phyloP scores from a whole-genome alignment of 352 stramenopile genomes.

The Phytophthora palmivora region DNA sequence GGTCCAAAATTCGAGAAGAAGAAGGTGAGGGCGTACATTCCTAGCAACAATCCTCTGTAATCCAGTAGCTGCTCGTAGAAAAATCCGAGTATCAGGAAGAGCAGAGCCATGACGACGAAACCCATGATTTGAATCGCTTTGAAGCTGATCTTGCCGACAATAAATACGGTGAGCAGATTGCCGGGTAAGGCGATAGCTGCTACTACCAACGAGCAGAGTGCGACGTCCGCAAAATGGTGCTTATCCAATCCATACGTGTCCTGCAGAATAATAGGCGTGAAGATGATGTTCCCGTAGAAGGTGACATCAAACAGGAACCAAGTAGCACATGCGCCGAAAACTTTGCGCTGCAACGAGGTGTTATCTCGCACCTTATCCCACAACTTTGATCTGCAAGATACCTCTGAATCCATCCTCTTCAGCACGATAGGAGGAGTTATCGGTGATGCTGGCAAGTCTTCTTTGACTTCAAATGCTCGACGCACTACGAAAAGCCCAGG shows the following conservation, averaged over 20 bases:
- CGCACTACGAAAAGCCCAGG: slow-evolving; percentile 67
- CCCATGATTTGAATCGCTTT: slow-evolving; percentile 84
- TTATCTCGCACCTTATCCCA: slow-evolving; percentile 46
- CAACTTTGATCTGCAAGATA: slow-evolving; percentile 31
- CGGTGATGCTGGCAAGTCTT: slow-evolving; percentile 26
- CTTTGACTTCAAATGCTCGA: slow-evolving; percentile 56
- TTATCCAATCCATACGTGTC: slow-evolving; percentile 71
- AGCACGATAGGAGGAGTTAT: slow-evolving; percentile 22
- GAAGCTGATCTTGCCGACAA: slow-evolving; percentile 75
- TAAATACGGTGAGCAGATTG: slow-evolving; percentile 69
- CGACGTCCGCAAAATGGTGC: slow-evolving; percentile 61
- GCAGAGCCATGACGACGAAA: slow-evolving; percentile 70
- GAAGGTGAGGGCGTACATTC: slow-evolving; percentile 82
- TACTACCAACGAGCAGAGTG: slow-evolving; percentile 73
- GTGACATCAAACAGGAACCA: slow-evolving; percentile 94
- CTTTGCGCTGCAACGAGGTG: slow-evolving; percentile 47
- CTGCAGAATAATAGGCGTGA: slow-evolving; percentile 84
- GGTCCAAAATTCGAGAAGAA: slow-evolving; percentile 92
- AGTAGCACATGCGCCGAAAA: slow-evolving; percentile 82
- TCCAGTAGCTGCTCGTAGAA: slow-evolving; percentile 61
- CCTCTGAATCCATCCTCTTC: slow-evolving; percentile 23
- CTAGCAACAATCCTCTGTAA: slow-evolving; percentile 54
- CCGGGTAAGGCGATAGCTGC: slow-evolving; percentile 75
- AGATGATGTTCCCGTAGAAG: slow-evolving; percentile 92
- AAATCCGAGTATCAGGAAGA: slow-evolving; percentile 68